Evolutionary conservation across 83 land plant genomes (phyloP), one percentile per base, ranked within the genome.

Genomic region (Diphasiastrum complanatum): DNA sequence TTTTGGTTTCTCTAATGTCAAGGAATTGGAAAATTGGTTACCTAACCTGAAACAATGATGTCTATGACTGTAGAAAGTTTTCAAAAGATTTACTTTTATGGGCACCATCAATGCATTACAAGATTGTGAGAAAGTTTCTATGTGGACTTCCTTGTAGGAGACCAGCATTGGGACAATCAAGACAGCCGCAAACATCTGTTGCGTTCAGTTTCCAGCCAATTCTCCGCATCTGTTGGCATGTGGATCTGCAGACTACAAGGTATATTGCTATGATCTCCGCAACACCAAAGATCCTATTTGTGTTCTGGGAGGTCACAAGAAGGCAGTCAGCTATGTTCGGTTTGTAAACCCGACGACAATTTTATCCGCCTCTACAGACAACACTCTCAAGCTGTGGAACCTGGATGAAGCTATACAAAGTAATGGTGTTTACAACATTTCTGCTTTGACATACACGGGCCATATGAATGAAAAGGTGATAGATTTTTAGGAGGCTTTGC

Each of bases 381-480:
- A 77, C 66, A 83, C 89, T 43, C 76, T 93, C 6, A 93, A 86
- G 74, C 64, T 89, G 24, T 89, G 98, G 98, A 86, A 85, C 58
- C 85, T 93, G 26, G 74, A 67, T 5, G 77, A 56, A 61, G 79
- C 82, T 26, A 81, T 35, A 30, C 28, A 64, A 35, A 41, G 32
- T 54, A 82, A 73, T 20, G 65, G 70, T 54, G 79, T 83, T 11
- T 51, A 63, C 30, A 70, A 68, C 66, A 82, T 83, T 47, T 92
- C 95, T 73, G 51, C 70, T 65, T 58, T 79, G 38, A 88, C 91
- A 43, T 65, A 80, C 20, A 75, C 75, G 45, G 91, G 98, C 11
- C 98, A 88, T 64, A 78, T 81, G 34, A 92, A 92, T 76, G 84
- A 82, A 63, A 92, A 89, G 98, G 97, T 87, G n/a, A n/a, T n/a